These are phyloP conservation scores for Hypericum androsaemum DNA, from an alignment of 345 rosid species.

Conservation along the genomic window DNA sequence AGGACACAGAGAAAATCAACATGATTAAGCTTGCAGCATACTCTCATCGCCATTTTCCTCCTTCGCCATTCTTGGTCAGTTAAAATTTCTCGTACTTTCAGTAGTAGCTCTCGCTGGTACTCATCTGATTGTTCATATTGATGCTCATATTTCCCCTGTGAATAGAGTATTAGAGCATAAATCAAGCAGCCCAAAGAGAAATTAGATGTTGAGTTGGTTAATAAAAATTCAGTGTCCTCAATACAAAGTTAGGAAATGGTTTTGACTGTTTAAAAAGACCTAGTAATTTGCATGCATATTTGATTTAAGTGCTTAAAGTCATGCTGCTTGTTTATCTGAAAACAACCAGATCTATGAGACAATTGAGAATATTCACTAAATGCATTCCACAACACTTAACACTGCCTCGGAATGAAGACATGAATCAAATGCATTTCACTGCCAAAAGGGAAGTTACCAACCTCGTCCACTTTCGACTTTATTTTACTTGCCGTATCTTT, in stretches of 20 bases:
- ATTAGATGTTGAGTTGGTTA: too few relatives aligned
- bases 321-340: too few relatives aligned
- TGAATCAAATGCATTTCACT: not conserved
- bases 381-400: too few relatives aligned
- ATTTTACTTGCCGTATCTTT: conserved; percentile 87
- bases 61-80: conserved; percentile 99
- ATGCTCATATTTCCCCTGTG: conserved; percentile 83
- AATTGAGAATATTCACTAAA: too few relatives aligned
- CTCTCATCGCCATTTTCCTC: conserved; percentile 98
- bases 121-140: conserved; percentile 62
- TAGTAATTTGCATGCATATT: too few relatives aligned
- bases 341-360: too few relatives aligned
- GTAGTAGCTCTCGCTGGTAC: conserved; percentile 67
- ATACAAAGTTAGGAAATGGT: too few relatives aligned
- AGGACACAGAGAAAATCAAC: conserved; percentile 9
- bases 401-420: not conserved
- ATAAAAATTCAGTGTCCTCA: too few relatives aligned
- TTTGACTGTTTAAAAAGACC: too few relatives aligned
- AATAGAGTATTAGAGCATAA: too few relatives aligned
- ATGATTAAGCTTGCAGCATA: conserved; percentile 25
- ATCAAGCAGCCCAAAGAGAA: too few relatives aligned
- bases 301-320: too few relatives aligned
- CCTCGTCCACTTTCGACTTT: conserved; percentile 93
- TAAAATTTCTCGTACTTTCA: conserved; percentile 81
- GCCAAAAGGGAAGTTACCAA: conserved; percentile 16